Percentiles rank a stretch among this genome's conserved stretches.
Conservation (phyloP, 352 stramenopile species). For the Thalassiosira tumida region DNA sequence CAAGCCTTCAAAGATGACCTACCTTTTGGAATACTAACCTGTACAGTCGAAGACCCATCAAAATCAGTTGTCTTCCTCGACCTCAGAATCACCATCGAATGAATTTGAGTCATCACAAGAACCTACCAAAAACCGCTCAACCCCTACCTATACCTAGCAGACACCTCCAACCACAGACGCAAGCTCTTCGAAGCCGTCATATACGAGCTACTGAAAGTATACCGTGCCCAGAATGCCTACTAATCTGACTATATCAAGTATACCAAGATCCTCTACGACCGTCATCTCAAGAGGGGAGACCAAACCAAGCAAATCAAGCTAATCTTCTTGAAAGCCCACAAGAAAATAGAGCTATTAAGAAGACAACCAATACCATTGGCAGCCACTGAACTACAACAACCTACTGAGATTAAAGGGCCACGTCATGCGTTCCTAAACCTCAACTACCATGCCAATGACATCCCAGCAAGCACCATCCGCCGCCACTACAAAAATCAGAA, state of each 20-base stretch:
- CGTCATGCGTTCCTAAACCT: too few relatives aligned
- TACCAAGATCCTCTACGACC: neutral
- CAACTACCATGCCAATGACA: too few relatives aligned
- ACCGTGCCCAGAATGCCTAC: neutral
- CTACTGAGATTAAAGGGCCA: too few relatives aligned
- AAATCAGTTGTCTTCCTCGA: neutral
- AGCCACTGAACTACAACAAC: too few relatives aligned
- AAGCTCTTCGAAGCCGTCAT: neutral
- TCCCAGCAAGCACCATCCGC: too few relatives aligned
- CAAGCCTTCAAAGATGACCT: too few relatives aligned
- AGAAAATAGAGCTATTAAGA: too few relatives aligned
- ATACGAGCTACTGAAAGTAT: neutral
- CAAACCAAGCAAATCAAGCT: too few relatives aligned
- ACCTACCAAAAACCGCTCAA: neutral
- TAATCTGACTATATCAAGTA: neutral
- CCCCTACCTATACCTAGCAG: neutral
- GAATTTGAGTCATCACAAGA: neutral
- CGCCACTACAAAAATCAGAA: too few relatives aligned
- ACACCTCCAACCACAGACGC: neutral
- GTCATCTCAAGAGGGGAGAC: too few relatives aligned
- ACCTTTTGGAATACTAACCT: neutral
- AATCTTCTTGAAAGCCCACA: too few relatives aligned
- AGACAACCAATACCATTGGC: too few relatives aligned
- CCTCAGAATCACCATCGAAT: neutral
- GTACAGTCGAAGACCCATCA: neutral